Evolutionary conservation across 768 basidiomycete species (phyloP), one percentile per base, ranked within the genome.

Genomic region (Pulveroboletus sp.): DNA sequence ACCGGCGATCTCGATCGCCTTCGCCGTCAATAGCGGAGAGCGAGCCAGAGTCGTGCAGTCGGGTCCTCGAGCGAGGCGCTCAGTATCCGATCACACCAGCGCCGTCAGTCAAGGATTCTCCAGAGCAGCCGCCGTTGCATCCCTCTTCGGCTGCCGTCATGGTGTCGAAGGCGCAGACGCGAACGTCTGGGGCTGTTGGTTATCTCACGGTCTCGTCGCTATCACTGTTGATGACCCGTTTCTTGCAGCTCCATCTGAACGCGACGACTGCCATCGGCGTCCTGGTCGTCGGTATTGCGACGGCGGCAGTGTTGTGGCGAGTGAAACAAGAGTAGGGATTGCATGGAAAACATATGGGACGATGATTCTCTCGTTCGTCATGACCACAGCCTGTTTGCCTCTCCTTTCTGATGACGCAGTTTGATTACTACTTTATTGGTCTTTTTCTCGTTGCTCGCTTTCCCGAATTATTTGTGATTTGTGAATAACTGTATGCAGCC

Each of bases 251-350:
- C 24, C 63, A 63, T 20, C 26, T 68, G 27, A 53, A 63, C 51
- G 40, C 70, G 56, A 81, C 56, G 49, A 75, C 84, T 2, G 83
- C 81, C 6, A 66, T 85, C 4, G 85, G 85, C 5, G 79, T 87
- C 8, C 62, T 86, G 16, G 74, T 89, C 5, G 65, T 89, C 24
- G 75, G 82, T 43, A 77, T 85, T 8, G 84, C 83, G 4, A 83
- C 86, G 3, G 83, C 79, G 12, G 86, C 85, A 7, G 85, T 89
- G 43, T 68, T 86, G 58, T 87, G 85, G 83, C 76, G 82, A 54
- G 81, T 86, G 24, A 81, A 80, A 52, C 71, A 72, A 29, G 73
- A 75, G 24, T 68, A 60, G 44, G 56, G 49, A n/a, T n/a, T n/a
- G n/a, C n/a, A n/a, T n/a, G n/a, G n/a, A n/a, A n/a, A n/a, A n/a